Base-by-base conservation (phyloP, 306 rosid genomes). In the Prunus padus region DNA sequence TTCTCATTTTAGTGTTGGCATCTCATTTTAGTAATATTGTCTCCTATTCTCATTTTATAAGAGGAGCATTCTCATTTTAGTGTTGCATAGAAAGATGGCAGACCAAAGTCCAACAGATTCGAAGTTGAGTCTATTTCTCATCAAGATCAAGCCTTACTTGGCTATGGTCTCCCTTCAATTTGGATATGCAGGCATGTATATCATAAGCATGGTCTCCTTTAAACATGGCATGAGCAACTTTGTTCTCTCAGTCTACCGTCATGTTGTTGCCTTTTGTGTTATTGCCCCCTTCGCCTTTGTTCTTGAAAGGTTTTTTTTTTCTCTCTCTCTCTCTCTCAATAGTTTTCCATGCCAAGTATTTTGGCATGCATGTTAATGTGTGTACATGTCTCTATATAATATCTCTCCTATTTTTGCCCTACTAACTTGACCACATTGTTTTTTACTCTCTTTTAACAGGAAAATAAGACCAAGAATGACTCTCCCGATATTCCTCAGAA, bases 401-500 rank as follows among this genome's bases (percentile, higher is more conserved):
- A 13, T 4, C 14, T 22, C 3, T 30, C 61, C 37, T 30, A 40
- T 16, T 55, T 55, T 40, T 55, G 15, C 23, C 4, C 4, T 26
- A 3, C 23, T 10, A 40, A 30, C 2, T 56, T 69, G 42, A 47
- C 14, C 0, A 12, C 80, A 42, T 60, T 72, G 56, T 47, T 54
- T 75, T 7, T 73, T 2, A 47, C 13, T 11, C 2, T 51, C 25
- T 30, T 71, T 79, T 62, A 7, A 7, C 92, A 96, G 99, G 80
- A 96, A 96, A 77, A 91, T 83, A 69, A 84, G 99, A 81, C 97
- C 99, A 18, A 87, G 84, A 88, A 90, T 96, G 99, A 96, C 99
- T 19, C 86, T 92, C n/a, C 91, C 96, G 7, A 75, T 92, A 71
- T 86, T 96, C 86, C 73, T 89, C 44, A 86, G 99, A 82, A 79